Conservation (phyloP, 2,329 filamentous ascomycete genomes). For the Trichoderma atroviride region DNA sequence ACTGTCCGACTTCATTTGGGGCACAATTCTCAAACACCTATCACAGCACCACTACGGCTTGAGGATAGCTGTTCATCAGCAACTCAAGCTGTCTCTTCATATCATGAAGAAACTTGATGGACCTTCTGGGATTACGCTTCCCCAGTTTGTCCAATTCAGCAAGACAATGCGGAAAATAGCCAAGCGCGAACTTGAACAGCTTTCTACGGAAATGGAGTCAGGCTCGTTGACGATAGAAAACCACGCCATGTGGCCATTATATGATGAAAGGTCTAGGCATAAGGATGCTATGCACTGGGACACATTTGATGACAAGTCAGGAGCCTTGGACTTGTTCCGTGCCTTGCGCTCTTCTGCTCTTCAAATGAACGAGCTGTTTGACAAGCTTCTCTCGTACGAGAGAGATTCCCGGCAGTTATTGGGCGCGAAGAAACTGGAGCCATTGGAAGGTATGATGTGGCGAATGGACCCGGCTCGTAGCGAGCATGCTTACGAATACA, state of each 20-base stretch:
- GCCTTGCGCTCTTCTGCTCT: slow-evolving; percentile 31
- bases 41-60: slow-evolving; percentile 37
- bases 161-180: slow-evolving; percentile 32
- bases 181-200: slow-evolving; percentile 32
- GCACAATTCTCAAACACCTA: slow-evolving; percentile 40
- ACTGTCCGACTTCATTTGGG: slow-evolving; percentile 40
- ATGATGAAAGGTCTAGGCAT: not conserved
- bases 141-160: slow-evolving; percentile 31
- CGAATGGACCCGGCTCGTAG: slow-evolving; percentile 40
- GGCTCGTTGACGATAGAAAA: slow-evolving; percentile 19
- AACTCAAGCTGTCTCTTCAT: slow-evolving; percentile 37
- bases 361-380: slow-evolving; percentile 37
- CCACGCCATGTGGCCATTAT: slow-evolving; percentile 21
- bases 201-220: slow-evolving; percentile 30
- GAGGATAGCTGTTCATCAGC: slow-evolving; percentile 36
- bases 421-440: slow-evolving; percentile 32
- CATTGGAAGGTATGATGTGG: slow-evolving; percentile 40
- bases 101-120: slow-evolving; percentile 37
- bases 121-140: slow-evolving; percentile 31
- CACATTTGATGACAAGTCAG: not conserved
- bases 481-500: slow-evolving; percentile 57
- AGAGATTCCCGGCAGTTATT: slow-evolving; percentile 30
- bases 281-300: slow-evolving; percentile 15
- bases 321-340: not conserved
- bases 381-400: slow-evolving; percentile 35